These are phyloP conservation scores for Aspergillus sojae DNA, from an alignment of 2,329 filamentous ascomycete species.

Conservation along the genomic window DNA sequence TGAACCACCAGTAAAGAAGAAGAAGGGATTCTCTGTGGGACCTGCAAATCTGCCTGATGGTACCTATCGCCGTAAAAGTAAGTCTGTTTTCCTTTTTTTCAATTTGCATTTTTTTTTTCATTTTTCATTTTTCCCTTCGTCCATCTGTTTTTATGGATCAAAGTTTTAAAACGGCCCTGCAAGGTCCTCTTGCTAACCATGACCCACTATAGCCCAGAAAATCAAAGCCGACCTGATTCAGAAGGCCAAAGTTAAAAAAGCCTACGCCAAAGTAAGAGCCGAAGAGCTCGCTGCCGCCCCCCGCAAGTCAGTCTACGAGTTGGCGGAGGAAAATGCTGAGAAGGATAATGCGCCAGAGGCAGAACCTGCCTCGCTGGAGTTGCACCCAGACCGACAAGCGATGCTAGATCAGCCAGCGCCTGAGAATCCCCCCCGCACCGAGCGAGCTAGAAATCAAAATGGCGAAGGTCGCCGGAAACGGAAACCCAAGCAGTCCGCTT, in stretches of 20 bases:
- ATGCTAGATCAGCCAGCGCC: constrained; percentile 55
- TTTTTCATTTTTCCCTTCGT: neutral
- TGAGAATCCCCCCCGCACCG: constrained; percentile 22
- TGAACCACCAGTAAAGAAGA: constrained; percentile 51
- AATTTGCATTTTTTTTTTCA: neutral
- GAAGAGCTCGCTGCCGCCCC: constrained; percentile 48
- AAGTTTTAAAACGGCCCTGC: neutral
- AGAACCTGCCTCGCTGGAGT: constrained; percentile 49
- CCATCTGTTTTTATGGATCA: no score
- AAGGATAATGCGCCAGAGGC: constrained; percentile 11
- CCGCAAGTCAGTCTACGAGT: constrained; percentile 37
- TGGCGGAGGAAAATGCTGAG: constrained; percentile 22
- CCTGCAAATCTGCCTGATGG: constrained; percentile 91
- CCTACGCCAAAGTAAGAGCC: constrained; percentile 84
- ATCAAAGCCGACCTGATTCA: constrained; percentile 88
- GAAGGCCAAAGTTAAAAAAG: constrained; percentile 90
- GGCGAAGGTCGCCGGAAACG: constrained; percentile 33
- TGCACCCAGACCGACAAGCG: constrained; percentile 63
- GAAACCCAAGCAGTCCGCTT: constrained; percentile 52
- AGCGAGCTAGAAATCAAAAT: constrained; percentile 29
- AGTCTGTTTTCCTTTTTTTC: constrained; percentile 3
- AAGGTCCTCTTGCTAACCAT: constrained; percentile 5
- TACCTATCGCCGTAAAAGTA: constrained; percentile 78
- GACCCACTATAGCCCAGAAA: constrained; percentile 66
- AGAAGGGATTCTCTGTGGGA: constrained; percentile 80